A percentile compares a stretch with the other conserved stretches of the same genome.
These are phyloP conservation scores for Wickerhamomyces canadensis DNA, from an alignment of 805 yeast genomes.

Conservation along the genomic window DNA sequence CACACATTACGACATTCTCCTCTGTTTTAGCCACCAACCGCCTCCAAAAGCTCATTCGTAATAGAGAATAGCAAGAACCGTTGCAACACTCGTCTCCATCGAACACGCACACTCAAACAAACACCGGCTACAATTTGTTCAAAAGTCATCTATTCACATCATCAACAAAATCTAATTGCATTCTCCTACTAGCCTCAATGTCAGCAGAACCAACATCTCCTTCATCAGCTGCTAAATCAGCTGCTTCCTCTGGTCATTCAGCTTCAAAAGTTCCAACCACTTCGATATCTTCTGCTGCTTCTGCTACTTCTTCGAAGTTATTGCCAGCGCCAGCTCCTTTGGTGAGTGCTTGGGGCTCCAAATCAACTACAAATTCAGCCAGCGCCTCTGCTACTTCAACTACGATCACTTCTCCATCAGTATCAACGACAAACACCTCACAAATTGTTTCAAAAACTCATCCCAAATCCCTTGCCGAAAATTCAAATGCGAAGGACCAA, in stretches of 20 bases:
- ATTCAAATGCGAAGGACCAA: constrained; percentile 8
- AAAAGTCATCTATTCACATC: not conserved
- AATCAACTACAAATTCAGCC: not conserved
- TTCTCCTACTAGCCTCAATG: not conserved
- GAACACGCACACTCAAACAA: too few relatives aligned
- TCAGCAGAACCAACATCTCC: constrained; percentile 2
- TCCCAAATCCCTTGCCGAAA: not conserved
- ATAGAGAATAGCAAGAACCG: not conserved
- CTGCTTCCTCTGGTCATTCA: not conserved
- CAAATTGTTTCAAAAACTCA: not conserved
- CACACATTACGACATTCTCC: too few relatives aligned
- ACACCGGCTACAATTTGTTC: too few relatives aligned
- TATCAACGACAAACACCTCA: constrained; percentile 1
- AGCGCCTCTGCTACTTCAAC: constrained; percentile 5
- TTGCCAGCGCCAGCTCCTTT: constrained; percentile 25
- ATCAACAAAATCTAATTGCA: not conserved
- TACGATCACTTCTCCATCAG: constrained; percentile 2
- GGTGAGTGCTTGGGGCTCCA: constrained; percentile 22
- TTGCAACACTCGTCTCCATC: too few relatives aligned
- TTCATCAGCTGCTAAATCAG: not conserved
- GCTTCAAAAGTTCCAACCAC: not conserved
- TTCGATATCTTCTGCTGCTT: not conserved
- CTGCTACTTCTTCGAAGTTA: constrained; percentile 19
- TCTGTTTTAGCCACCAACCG: too few relatives aligned
- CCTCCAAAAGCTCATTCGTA: not conserved